Base-by-base conservation (phyloP, 2,329 filamentous ascomycete species). In the Penicillium sp. region DNA sequence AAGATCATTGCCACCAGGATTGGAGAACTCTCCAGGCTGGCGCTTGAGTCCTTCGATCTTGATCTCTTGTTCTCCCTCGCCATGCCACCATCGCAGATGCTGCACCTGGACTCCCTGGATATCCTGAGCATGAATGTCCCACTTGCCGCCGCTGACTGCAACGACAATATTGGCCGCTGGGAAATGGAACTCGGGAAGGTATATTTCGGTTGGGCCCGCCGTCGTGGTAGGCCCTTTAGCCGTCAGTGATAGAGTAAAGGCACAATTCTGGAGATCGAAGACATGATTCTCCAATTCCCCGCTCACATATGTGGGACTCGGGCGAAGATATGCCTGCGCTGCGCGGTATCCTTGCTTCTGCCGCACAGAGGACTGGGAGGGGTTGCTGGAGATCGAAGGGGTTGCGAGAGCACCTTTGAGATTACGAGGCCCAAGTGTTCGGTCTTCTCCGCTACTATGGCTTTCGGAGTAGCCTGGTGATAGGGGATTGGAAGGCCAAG, bases 131-230 rank as follows among this genome's bases (percentile, higher is more conserved):
- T 84, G 85, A 57, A 97, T 90, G 62, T 88, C 86, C 92, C 92
- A 99, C 69, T 93, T 94, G 7, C 95, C 95, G 0, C 88, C 89
- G 47, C 84, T 90, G 27, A 91, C 88, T 50, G 88, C 82, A 4
- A 99, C 85, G 0, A 80, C 81, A 36, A 86, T 89, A 41, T 84
- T 79, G 44, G 87, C 83, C 49, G 85, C 83, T 1, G 93, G 92
- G 70, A 96, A 99, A 74, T 99, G 94, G 67, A 90, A 97, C 53
- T 92, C 90, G 0, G 94, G 94, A 2, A 99, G 78, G 71, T 90
- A 96, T 8, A 97, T 80, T 41, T 91, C 82, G 0, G 93, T 97
- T 0, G 91, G 91, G 1, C 78, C 76, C 0, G 87, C 83, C 36
- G 89, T 81, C 3, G 78, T 70, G 2, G 86, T 85, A 1, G 83